These are phyloP conservation scores for Asparagopsis taxiformis DNA, from an alignment of 31 red algal species.

Conservation along the genomic window DNA sequence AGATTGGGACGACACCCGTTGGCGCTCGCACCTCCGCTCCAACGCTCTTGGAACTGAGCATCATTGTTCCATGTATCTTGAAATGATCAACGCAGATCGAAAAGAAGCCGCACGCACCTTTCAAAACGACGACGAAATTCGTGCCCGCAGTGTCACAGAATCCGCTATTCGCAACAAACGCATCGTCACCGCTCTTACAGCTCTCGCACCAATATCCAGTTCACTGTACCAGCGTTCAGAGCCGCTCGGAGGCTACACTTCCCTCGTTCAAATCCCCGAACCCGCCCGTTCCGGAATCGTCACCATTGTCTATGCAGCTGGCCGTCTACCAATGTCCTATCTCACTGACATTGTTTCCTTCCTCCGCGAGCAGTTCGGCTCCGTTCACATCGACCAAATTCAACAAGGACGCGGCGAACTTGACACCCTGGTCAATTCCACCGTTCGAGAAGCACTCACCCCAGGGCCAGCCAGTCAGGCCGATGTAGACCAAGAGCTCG, in stretches of 20 bases:
- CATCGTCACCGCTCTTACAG: conserved; percentile 52
- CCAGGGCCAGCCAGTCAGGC: conserved; percentile 15
- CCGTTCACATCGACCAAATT: conserved; percentile 48
- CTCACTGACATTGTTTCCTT: conserved; percentile 45
- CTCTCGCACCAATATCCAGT: conserved; percentile 45
- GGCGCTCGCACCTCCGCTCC: conserved; percentile 60
- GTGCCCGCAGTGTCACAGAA: conserved; percentile 39
- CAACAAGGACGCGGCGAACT: conserved; percentile 45
- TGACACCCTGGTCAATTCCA: conserved; percentile 30
- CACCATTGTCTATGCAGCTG: conserved; percentile 53
- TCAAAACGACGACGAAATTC: conserved; percentile 29
- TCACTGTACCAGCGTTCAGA: conserved; percentile 52
- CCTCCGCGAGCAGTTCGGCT: conserved; percentile 48
- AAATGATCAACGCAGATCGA: conserved; percentile 65
- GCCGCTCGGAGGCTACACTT: conserved; percentile 63
- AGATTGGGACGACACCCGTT: conserved; percentile 73
- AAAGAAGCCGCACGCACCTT: conserved; percentile 49
- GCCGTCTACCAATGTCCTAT: conserved; percentile 50
- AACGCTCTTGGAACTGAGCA: conserved; percentile 58
- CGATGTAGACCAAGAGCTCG: conserved; percentile 39
- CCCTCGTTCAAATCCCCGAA: conserved; percentile 55
- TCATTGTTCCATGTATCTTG: conserved; percentile 53
- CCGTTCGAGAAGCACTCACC: conserved; percentile 46
- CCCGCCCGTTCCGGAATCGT: conserved; percentile 59
- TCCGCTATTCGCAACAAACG: conserved; percentile 49